Evolutionary conservation across 83 land plant genomes (phyloP).

Genomic region (Larix sibirica): DNA sequence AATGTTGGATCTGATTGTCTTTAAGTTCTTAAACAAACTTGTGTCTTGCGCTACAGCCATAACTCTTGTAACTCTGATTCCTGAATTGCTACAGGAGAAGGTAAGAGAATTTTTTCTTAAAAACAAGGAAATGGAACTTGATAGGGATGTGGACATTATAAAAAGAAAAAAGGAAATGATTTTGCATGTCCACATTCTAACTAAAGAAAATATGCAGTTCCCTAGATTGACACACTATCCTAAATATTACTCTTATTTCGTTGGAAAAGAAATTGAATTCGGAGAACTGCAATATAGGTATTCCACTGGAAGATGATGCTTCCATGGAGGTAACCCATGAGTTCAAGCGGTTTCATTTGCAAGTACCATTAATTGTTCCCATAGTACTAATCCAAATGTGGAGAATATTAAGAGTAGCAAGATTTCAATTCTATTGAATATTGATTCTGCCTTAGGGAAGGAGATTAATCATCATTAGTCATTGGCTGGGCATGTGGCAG

Average conservation of each 20-base stretch:
- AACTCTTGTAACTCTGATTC: conserved; percentile 87
- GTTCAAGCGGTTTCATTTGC: conserved; percentile 33
- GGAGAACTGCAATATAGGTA: conserved; percentile 90
- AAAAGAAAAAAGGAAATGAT: conserved; percentile 75
- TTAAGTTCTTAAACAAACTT: conserved; percentile 72
- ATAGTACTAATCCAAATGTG: conserved; percentile 49
- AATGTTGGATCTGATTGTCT: conserved; percentile 64
- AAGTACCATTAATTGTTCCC: conserved; percentile 31
- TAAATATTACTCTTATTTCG: conserved; percentile 84
- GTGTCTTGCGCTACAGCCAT: conserved; percentile 94
- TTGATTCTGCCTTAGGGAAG: conserved; percentile 41
- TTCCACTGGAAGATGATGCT: conserved; percentile 60
- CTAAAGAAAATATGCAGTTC: conserved; percentile 89
- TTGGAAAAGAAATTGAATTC: conserved; percentile 69
- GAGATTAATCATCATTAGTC: conserved; percentile 38
- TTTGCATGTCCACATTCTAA: conserved; percentile 87
- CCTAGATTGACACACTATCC: conserved; percentile 87
- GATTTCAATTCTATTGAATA: conserved; percentile 40
- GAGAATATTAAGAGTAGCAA: conserved; percentile 42
- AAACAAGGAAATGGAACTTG: conserved; percentile 85
- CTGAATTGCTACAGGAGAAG: conserved; percentile 82
- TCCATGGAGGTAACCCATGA: no score
- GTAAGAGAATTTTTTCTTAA: conserved; percentile 87
- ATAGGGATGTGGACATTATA: conserved; percentile 79
- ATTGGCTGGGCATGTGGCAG: conserved; percentile 73